Evolutionary conservation across 306 rosid species (phyloP).

Genomic region (Medicago lupulina): DNA sequence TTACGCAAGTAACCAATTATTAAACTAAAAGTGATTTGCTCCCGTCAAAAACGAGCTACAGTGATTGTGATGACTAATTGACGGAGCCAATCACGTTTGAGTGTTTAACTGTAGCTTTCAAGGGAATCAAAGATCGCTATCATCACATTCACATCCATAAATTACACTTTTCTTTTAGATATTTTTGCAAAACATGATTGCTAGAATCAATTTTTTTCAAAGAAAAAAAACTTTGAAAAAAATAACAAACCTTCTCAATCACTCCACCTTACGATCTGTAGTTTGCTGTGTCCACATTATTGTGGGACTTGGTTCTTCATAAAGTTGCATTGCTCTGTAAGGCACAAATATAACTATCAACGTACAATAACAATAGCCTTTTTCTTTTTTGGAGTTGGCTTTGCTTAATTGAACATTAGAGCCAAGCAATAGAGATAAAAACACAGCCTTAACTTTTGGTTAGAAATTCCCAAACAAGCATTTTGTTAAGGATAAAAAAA

Average conservation of each 20-base stretch:
- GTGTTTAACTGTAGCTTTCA: not conserved
- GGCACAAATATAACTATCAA: not conserved
- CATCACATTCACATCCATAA: not conserved
- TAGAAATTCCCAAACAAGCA: too few relatives aligned
- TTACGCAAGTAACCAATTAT: too few relatives aligned
- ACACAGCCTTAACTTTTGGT: too few relatives aligned
- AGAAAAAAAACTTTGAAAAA: not conserved
- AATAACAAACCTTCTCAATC: not conserved
- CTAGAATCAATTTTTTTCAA: not conserved
- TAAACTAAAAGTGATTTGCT: too few relatives aligned
- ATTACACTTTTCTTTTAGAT: not conserved
- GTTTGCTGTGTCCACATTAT: constrained; percentile 29
- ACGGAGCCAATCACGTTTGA: constrained; percentile 48
- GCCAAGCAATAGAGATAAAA: too few relatives aligned
- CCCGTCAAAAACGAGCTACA: not conserved
- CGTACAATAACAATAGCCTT: not conserved
- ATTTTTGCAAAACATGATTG: not conserved
- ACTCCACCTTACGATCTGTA: not conserved
- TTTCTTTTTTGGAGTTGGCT: not conserved
- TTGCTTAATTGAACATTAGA: not conserved
- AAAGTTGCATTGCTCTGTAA: not conserved
- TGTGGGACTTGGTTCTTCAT: constrained; percentile 41
- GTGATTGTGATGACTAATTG: constrained; percentile 18
- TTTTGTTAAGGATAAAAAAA: too few relatives aligned
- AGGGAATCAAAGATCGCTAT: not conserved